phyloP scores from a whole-genome alignment of 306 rosid genomes.

The Vigna hirtella region DNA sequence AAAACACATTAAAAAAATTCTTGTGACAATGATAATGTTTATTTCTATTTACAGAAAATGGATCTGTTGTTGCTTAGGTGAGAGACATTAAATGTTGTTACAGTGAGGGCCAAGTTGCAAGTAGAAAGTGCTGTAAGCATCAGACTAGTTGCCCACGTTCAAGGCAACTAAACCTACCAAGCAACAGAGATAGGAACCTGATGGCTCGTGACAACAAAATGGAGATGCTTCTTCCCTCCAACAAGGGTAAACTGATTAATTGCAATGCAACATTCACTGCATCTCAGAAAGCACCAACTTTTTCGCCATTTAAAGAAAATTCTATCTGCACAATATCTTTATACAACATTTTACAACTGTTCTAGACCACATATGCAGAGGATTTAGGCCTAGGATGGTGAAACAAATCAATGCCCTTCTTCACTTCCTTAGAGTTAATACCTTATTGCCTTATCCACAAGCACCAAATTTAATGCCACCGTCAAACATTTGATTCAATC shows the following conservation, averaged over 20 bases:
- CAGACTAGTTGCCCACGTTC: constrained; percentile 43
- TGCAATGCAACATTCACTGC: not conserved
- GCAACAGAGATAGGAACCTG: constrained; percentile 13
- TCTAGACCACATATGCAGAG: not conserved
- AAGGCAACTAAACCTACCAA: constrained; percentile 31
- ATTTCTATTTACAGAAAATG: not conserved
- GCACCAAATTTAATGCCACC: too few relatives aligned
- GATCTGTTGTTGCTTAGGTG: constrained; percentile 13
- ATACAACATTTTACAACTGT: not conserved
- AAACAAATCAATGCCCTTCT: too few relatives aligned
- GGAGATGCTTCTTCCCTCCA: constrained; percentile 17
- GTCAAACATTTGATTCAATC: too few relatives aligned
- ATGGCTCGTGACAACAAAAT: not conserved
- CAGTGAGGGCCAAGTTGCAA: not conserved
- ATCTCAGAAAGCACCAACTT: not conserved
- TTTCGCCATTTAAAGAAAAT: constrained; percentile 5
- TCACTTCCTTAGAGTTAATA: not conserved
- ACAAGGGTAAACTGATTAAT: constrained; percentile 24
- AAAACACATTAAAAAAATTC: too few relatives aligned
- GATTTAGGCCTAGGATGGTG: too few relatives aligned
- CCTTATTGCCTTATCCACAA: not conserved
- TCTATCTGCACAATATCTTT: not conserved
- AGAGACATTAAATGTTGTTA: constrained; percentile 25
- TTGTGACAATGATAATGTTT: too few relatives aligned
- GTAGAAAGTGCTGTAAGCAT: not conserved